Evolutionary conservation across 805 yeast species (phyloP).

Genomic region (Metschnikowia matae): DNA sequence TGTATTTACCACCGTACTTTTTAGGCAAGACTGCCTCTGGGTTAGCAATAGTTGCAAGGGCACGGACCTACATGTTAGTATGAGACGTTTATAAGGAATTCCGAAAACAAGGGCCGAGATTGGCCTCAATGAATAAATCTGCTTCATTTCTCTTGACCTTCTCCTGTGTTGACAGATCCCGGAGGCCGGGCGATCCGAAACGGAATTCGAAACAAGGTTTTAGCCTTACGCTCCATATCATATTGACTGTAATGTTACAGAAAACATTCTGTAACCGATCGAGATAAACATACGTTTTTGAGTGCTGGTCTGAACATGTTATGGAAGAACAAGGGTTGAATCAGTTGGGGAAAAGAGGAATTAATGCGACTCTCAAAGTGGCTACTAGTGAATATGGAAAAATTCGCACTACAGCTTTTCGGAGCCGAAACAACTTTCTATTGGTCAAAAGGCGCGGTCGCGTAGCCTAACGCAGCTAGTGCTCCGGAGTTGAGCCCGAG

Average conservation of each 20-base stretch:
- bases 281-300: slow-evolving; percentile 17
- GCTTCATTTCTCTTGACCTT: too few relatives aligned
- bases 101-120: too few relatives aligned
- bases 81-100: too few relatives aligned
- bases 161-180: neutral
- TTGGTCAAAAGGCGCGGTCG: slow-evolving; percentile 12
- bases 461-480: slow-evolving; percentile 3
- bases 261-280: neutral
- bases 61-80: slow-evolving; percentile 38
- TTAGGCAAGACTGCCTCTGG: slow-evolving; percentile 71
- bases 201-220: neutral
- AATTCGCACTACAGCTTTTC: slow-evolving; percentile 16
- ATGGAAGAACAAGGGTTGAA: slow-evolving; percentile 8
- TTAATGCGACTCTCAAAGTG: slow-evolving; percentile 4
- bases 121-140: too few relatives aligned
- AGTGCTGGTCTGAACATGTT: slow-evolving; percentile 19
- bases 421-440: slow-evolving; percentile 17
- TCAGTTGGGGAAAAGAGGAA: slow-evolving; percentile 6
- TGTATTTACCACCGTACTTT: slow-evolving; percentile 91
- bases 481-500: slow-evolving; percentile 5
- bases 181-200: neutral
- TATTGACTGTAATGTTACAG: neutral
- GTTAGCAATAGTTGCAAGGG: slow-evolving; percentile 54
- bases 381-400: slow-evolving; percentile 10
- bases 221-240: neutral